These are phyloP conservation scores for Babesia gibsoni DNA, from an alignment of 169 alveolate genomes.

Conservation along the genomic window DNA sequence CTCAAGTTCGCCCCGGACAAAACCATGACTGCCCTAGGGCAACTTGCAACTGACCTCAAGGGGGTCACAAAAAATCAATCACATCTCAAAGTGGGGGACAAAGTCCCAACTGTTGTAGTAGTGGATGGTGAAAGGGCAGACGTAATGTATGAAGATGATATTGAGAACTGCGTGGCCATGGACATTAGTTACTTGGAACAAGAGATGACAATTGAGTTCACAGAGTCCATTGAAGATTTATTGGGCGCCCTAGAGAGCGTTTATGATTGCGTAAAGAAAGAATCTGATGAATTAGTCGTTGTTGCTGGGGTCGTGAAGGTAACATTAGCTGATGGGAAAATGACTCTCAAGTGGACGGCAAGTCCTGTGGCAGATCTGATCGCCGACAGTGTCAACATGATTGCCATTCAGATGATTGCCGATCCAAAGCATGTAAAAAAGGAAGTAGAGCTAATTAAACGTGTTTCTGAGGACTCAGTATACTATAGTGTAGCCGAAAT, in stretches of 20 bases:
- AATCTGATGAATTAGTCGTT: not conserved
- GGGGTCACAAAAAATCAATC: not conserved
- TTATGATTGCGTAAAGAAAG: conserved; percentile 56
- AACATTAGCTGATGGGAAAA: not conserved
- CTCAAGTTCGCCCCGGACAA: conserved; percentile 43
- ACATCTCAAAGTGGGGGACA: not conserved
- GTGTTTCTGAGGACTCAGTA: conserved; percentile 3
- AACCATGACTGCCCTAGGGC: conserved; percentile 48
- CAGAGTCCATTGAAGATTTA: conserved; percentile 49
- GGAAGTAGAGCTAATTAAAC: conserved; percentile 1
- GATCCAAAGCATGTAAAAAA: not conserved
- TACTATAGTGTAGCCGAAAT: conserved; percentile 23
- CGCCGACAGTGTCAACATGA: conserved; percentile 74
- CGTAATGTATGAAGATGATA: conserved; percentile 64
- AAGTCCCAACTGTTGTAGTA: conserved; percentile 58
- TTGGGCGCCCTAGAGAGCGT: conserved; percentile 51
- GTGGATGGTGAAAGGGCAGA: conserved; percentile 34
- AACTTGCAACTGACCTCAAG: conserved; percentile 41
- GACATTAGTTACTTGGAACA: conserved; percentile 63
- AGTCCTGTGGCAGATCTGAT: conserved; percentile 73
- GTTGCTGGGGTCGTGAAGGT: conserved; percentile 33
- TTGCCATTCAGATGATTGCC: conserved; percentile 62
- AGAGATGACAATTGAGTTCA: conserved; percentile 62
- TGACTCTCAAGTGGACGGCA: conserved; percentile 49
- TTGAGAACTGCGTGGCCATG: conserved; percentile 59